Evolutionary conservation across 805 yeast species (phyloP), one percentile per base, ranked within the genome.

Genomic region (Cyberlindnera suaveolens): DNA sequence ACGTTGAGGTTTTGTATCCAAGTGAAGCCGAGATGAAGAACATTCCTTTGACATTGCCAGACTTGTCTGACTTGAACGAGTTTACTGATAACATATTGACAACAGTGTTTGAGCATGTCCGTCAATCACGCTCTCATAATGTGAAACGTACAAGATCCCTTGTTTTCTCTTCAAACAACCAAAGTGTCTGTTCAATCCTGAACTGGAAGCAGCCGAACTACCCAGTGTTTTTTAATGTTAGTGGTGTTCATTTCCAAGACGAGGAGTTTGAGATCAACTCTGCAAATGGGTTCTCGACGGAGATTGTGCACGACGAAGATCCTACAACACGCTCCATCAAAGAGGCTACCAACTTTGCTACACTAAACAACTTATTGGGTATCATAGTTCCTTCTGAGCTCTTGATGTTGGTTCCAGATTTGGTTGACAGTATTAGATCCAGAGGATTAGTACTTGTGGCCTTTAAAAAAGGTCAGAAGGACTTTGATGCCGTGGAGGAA

Each of bases 201-300:
- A 93, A 93, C 64, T 93, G 99, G 99, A 93, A 93, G 64, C 99
- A 93, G 65, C 98, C 99, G 13, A 91, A 91, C 61, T 93, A 84
- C 65, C 97, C 99, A 0, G 98, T 93, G 1, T 80, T 93, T 51
- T 85, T 86, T 65, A 78, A 82, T 43, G 77, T 90, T 75, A 81
- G 79, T 53, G 86, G 88, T n/a, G 67, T 81, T 10, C 66, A 71
- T 32, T 68, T 60, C 53, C 49, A 61, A 29, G 44, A 51, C 11
- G 62, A 65, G 15, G 47, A 47, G 41, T 72, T 72, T 45, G 59
- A 51, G 13, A 50, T 63, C 27, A 64, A 67, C 33, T 63, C 74
- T 2, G 67, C 75, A 1, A 71, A 72, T 54, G 75, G 74, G 11
- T 64, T 63, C 45, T 39, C 56, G 3, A 35, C 38, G 11, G 52